phyloP scores from a whole-genome alignment of 148 eudicot genomes.

The Arctostaphylos glauca region DNA sequence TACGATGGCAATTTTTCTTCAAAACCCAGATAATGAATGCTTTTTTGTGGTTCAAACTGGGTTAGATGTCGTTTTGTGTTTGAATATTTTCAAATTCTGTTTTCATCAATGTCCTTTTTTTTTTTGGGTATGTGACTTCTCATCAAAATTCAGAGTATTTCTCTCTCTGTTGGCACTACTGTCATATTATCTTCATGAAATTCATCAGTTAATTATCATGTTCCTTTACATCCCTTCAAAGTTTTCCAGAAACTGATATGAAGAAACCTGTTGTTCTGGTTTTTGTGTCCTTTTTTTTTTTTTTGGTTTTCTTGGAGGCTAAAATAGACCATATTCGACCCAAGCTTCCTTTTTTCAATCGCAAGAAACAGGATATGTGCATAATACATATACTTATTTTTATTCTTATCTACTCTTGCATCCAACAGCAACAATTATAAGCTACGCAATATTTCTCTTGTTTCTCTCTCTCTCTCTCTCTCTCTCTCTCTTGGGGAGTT shows the following conservation, averaged over 20 bases:
- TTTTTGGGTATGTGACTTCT: neutral
- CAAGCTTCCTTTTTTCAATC: neutral
- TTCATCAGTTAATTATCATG: neutral
- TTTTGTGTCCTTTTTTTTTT: neutral
- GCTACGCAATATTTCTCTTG: slow-evolving; percentile 18
- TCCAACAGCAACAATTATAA: slow-evolving; percentile 14
- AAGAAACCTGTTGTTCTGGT: neutral
- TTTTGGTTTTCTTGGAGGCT: neutral
- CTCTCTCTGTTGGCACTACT: slow-evolving; percentile 6
- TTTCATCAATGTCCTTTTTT: neutral
- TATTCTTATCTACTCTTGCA: slow-evolving; percentile 5
- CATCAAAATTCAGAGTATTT: neutral
- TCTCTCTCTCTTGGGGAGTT: neutral
- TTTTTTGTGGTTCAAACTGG: slow-evolving; percentile 8
- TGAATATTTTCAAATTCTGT: neutral
- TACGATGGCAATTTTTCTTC: too few species aligned
- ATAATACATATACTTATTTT: neutral
- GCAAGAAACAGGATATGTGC: neutral
- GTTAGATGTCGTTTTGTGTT: neutral
- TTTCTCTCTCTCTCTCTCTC: neutral
- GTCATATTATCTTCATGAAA: neutral
- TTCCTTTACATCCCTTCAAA: neutral
- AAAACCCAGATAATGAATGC: neutral
- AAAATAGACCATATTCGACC: neutral
- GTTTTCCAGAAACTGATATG: neutral